A percentile compares a stretch with the other conserved stretches of the same genome.
Evolutionary conservation across 306 rosid genomes (phyloP).

Genomic region (Begonia fuchsioides): DNA sequence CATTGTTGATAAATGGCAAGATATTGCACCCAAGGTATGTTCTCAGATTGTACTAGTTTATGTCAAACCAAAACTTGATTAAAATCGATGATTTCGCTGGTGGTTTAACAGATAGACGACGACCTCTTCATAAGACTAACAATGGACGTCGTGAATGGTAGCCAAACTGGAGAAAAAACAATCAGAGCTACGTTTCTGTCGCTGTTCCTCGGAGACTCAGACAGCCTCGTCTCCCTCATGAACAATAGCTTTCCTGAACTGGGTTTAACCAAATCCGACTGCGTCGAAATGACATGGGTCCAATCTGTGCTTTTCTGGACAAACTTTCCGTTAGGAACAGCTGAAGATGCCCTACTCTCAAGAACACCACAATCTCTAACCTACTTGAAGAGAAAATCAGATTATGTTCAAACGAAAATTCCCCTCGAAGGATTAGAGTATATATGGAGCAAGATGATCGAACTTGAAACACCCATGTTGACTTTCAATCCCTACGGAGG

Average conservation of each 20-base stretch:
- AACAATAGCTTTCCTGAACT: not conserved
- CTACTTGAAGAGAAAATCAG: constrained; percentile 2
- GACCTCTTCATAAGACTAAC: not conserved
- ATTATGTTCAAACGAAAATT: not conserved
- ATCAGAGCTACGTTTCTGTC: not conserved
- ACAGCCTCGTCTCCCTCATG: not conserved
- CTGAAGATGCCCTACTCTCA: not conserved
- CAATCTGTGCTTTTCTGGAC: constrained; percentile 3
- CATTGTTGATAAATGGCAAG: not conserved
- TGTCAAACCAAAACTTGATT: no score
- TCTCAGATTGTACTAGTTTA: no score
- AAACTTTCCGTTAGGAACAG: not conserved
- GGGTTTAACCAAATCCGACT: not conserved
- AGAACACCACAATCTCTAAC: not conserved
- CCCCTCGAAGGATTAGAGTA: not conserved
- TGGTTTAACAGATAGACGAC: not conserved
- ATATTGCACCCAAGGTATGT: not conserved
- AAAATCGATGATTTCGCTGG: no score
- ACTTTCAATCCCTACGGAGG: constrained; percentile 3
- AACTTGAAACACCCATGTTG: not conserved
- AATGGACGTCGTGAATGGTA: not conserved
- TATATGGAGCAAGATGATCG: no score
- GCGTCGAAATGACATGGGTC: constrained; percentile 2
- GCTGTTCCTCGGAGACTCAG: not conserved
- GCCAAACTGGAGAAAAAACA: not conserved